Percentiles rank a stretch among this genome's conserved stretches.
Conservation (phyloP, 2,329 filamentous ascomycete species). For the Aspergillus felis region DNA sequence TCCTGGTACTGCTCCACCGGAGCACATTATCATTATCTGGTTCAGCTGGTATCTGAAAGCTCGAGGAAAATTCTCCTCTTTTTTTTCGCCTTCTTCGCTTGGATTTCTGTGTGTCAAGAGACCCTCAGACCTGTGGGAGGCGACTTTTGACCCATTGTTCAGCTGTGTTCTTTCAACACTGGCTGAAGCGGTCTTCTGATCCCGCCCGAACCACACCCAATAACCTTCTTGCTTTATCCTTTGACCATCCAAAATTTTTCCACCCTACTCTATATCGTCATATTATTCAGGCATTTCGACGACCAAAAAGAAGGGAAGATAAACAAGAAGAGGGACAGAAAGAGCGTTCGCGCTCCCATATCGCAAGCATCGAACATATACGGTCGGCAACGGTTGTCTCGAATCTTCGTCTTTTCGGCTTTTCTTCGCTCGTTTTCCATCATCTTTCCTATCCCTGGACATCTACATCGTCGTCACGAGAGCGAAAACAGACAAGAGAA, state of each 20-base stretch:
- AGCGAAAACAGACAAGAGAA: neutral
- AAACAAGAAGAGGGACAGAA: neutral
- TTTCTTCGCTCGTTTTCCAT: neutral
- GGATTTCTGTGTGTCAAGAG: slow-evolving; percentile 17
- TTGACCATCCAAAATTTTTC: neutral
- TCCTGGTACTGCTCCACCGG: slow-evolving; percentile 20
- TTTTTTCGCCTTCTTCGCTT: slow-evolving; percentile 2
- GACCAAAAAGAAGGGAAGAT: slow-evolving; percentile 2
- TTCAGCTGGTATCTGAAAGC: slow-evolving; percentile 12
- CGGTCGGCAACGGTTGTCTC: neutral
- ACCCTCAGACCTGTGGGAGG: slow-evolving; percentile 11
- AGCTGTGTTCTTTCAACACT: slow-evolving; percentile 18
- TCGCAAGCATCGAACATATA: neutral
- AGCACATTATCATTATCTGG: slow-evolving; percentile 12
- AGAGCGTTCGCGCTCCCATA: neutral
- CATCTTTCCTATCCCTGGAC: neutral
- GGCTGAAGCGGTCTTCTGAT: slow-evolving; percentile 15
- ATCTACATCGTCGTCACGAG: neutral
- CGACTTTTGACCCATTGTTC: slow-evolving; percentile 23
- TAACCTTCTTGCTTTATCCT: neutral
- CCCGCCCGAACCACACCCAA: slow-evolving; percentile 9
- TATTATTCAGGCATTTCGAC: slow-evolving; percentile 1
- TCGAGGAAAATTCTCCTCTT: slow-evolving; percentile 6
- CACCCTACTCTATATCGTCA: neutral
- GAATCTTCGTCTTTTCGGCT: neutral